Percentiles rank a stretch among this genome's conserved stretches.
Conservation (phyloP, 768 basidiomycete genomes). For the Mycena alexandri region DNA sequence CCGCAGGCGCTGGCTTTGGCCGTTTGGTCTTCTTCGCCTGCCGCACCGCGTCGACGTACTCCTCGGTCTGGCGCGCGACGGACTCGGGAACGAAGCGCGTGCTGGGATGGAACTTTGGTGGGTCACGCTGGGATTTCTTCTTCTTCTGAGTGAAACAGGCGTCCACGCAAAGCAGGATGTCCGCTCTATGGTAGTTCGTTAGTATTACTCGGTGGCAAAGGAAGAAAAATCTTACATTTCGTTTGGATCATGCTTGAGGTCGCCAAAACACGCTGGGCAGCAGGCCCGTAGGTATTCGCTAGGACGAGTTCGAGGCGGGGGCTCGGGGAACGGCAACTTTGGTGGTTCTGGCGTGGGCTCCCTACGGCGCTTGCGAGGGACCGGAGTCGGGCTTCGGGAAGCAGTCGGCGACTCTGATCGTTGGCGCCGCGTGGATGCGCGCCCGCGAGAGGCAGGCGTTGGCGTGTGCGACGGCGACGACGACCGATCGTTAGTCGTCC, state of each 20-base stretch:
- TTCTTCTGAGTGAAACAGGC: slow-evolving; percentile 25
- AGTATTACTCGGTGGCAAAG: too few relatives aligned
- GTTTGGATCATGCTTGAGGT: not conserved
- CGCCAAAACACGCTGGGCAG: slow-evolving; percentile 20
- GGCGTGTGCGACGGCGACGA: not conserved
- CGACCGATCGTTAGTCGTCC: too few relatives aligned
- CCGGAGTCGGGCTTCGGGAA: not conserved
- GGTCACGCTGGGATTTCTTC: slow-evolving; percentile 15
- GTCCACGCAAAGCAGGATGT: slow-evolving; percentile 9
- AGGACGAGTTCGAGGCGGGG: not conserved
- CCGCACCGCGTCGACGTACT: slow-evolving; percentile 15
- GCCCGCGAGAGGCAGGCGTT: too few relatives aligned
- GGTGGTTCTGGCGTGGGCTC: not conserved
- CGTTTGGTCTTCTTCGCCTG: not conserved
- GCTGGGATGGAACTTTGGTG: slow-evolving; percentile 1
- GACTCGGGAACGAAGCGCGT: slow-evolving; percentile 16
- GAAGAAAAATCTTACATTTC: not conserved
- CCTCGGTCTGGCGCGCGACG: not conserved
- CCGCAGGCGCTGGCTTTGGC: not conserved
- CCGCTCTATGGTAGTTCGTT: too few relatives aligned
- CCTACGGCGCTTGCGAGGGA: not conserved
- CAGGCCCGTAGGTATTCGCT: slow-evolving; percentile 22
- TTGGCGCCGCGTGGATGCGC: too few relatives aligned
- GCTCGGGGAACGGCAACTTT: slow-evolving; percentile 11
- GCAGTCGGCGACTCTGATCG: too few relatives aligned